Base-by-base conservation (phyloP, 1,284 basidiomycete genomes). In the Anthracocystis walkeri region DNA sequence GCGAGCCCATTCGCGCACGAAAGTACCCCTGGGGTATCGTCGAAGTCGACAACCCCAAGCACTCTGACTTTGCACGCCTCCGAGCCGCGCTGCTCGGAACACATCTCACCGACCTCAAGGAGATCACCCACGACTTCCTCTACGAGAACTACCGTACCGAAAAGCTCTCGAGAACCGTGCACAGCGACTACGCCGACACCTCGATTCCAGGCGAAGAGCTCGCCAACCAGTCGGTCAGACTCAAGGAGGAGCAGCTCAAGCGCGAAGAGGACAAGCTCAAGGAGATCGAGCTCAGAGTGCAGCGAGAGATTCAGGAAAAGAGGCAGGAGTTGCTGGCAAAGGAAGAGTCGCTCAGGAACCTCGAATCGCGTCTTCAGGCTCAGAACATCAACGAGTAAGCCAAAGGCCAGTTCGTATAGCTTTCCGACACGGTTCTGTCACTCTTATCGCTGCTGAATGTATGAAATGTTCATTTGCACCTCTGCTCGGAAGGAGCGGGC, bases 251-350 rank as follows among this genome's bases (percentile, higher is more conserved):
- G 86, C 97, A 99, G 86, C 91, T 99, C 70, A 92, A 95, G 81
- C 89, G 93, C 73, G 97, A 99, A 87, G 86, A 86, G 81, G 79
- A 84, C 62, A 85, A 94, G 91, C 89, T 99, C 75, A 93, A 96
- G 80, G 97, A 99, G 88, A 95, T 98, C 86, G 97, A 99, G 86
- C 90, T 98, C 86, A 95, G 94, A 86, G 95, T 98, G 41, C 96
- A 98, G 87, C 91, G 97, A 69, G 97, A 99, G 89, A 96, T 99
- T 87, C 94, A 94, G 87, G 93, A 99, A 89, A 97, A 97, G 89
- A 90, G 95, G 84, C 97, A 99, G 86, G 96, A 99, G 86, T 87
- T 99, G 75, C 59, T 87, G 38, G 87, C 87, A 16, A 86, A 86
- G 75, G 87, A 87, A 59, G 87, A 87, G 75, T 79, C 76, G 38